A percentile compares a stretch with the other conserved stretches of the same genome.
Evolutionary conservation across 805 yeast genomes (phyloP).

Genomic region (Candida morakotiae): DNA sequence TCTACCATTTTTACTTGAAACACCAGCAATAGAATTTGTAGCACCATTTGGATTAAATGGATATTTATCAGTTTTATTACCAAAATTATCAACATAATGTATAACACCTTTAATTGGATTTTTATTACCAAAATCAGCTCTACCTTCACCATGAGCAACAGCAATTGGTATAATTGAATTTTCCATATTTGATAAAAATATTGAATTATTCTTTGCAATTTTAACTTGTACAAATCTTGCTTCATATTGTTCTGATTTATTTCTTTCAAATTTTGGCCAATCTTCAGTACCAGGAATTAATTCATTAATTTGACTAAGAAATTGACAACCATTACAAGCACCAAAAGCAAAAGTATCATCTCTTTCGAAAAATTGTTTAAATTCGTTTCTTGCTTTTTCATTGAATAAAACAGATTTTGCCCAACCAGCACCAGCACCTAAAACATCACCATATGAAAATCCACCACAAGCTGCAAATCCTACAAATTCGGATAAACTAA

Average conservation of each 20-base stretch:
- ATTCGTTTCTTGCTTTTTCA: slow-evolving; percentile 70
- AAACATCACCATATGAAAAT: slow-evolving; percentile 96
- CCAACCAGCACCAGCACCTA: slow-evolving; percentile 99
- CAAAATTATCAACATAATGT: slow-evolving; percentile 88
- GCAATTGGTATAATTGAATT: slow-evolving; percentile 95
- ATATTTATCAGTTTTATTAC: slow-evolving; percentile 72
- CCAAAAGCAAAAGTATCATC: slow-evolving; percentile 94
- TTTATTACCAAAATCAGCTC: slow-evolving; percentile 60
- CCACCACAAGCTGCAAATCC: slow-evolving; percentile 99
- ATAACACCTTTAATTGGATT: slow-evolving; percentile 59
- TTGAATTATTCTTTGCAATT: slow-evolving; percentile 48
- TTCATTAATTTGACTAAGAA: slow-evolving; percentile 78
- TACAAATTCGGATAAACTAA: slow-evolving; percentile 70
- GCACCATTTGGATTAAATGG: slow-evolving; percentile 98
- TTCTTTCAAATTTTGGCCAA: slow-evolving; percentile 96
- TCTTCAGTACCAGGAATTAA: slow-evolving; percentile 89
- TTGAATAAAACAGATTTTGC: slow-evolving; percentile 92
- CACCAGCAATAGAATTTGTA: slow-evolving; percentile 89
- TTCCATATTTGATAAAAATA: slow-evolving; percentile 85
- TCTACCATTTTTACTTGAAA: slow-evolving; percentile 85
- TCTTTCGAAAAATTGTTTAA: slow-evolving; percentile 79
- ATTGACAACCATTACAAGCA: slow-evolving; percentile 98
- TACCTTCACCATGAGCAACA: slow-evolving; percentile 98
- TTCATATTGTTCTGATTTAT: slow-evolving; percentile 90
- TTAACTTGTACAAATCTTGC: slow-evolving; percentile 92